phyloP scores from a whole-genome alignment of 176 grass and related monocot species.

The Aegilops umbellulata region DNA sequence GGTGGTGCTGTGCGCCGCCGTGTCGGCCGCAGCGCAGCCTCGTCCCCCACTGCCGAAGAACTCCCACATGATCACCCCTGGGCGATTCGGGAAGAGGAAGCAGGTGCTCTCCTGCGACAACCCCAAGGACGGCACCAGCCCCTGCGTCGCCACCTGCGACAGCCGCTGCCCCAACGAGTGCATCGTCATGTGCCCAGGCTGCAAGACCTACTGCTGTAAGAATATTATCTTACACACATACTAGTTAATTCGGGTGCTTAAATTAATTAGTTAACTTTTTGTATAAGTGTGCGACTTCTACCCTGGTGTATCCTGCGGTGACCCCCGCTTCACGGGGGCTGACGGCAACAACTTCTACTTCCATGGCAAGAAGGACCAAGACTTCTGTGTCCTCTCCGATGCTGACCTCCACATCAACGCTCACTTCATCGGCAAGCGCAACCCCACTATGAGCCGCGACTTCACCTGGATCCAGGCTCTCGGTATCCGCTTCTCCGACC shows the following conservation, averaged over 20 bases:
- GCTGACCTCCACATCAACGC: constrained; percentile 26
- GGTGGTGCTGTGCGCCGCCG: too few species aligned
- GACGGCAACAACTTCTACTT: constrained; percentile 30
- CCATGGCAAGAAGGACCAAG: constrained; percentile 45
- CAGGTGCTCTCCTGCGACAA: not conserved
- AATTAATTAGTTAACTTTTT: too few species aligned
- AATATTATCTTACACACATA: not conserved
- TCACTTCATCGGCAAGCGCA: constrained; percentile 52
- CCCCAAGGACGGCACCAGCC: not conserved
- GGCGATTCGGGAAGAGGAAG: not conserved
- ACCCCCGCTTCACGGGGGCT: too few species aligned
- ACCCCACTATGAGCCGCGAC: constrained; percentile 31
- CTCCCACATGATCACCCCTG: too few species aligned
- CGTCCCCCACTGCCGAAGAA: too few species aligned
- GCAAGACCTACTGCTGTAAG: not conserved
- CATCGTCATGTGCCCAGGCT: not conserved
- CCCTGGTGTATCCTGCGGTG: too few species aligned
- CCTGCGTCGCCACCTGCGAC: not conserved
- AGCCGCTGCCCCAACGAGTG: not conserved
- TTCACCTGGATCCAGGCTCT: constrained; percentile 61
- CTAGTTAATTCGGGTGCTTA: too few species aligned
- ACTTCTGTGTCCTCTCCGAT: constrained; percentile 48
- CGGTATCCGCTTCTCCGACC: constrained; percentile 41
- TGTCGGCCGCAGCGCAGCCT: too few species aligned
- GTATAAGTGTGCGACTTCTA: too few species aligned